phyloP scores from a whole-genome alignment of 148 eudicot genomes.

The Euryodendron excelsum region DNA sequence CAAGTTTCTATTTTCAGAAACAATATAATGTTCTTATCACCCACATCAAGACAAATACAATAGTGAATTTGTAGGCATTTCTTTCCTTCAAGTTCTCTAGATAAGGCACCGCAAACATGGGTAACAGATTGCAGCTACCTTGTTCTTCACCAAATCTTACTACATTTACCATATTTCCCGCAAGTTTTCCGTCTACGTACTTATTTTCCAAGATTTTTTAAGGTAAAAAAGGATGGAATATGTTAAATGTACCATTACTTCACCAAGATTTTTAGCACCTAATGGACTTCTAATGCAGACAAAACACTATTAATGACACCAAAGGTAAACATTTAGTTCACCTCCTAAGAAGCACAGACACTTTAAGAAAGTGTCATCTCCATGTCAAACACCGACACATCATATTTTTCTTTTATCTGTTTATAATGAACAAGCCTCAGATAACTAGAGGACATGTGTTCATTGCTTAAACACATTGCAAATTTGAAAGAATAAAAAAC shows the following conservation, averaged over 20 bases:
- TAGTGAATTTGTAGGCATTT: background rate
- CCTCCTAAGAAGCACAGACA: no score
- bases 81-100: background rate
- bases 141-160: background rate
- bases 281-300: background rate
- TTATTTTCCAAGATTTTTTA: background rate
- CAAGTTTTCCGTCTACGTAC: background rate
- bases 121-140: background rate
- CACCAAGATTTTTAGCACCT: background rate
- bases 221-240: background rate
- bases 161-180: background rate
- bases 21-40: background rate
- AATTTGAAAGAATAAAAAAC: no score
- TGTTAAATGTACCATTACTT: background rate
- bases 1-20: background rate
- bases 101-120: background rate
- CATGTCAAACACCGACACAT: no score
- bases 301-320: background rate
- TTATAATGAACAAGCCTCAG: no score
- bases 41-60: background rate
- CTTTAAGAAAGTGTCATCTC: no score
- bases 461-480: no score
- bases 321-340: background rate
- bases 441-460: no score
- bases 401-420: no score